A percentile compares a stretch with the other conserved stretches of the same genome.
These are phyloP conservation scores for Pistacia vera DNA, from an alignment of 345 rosid species.

Conservation along the genomic window DNA sequence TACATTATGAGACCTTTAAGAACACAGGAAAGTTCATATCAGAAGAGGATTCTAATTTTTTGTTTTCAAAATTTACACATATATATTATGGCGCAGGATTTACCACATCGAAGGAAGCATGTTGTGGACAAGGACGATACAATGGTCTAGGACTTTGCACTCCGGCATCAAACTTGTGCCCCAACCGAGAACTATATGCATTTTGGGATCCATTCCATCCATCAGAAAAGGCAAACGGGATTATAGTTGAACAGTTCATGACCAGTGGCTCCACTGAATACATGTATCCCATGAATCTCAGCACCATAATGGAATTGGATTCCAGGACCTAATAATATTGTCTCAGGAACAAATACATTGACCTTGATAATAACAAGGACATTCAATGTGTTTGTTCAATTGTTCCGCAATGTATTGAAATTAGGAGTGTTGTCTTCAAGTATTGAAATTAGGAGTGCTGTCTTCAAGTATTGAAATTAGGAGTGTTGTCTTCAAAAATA, in stretches of 20 bases:
- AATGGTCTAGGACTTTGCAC: conserved; percentile 92
- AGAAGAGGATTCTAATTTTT: too few species aligned
- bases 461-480: background rate
- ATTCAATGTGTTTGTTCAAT: background rate
- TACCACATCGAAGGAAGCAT: conserved; percentile 70
- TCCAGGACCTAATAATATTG: conserved; percentile 20
- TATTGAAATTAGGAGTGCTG: too few species aligned
- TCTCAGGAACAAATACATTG: too few species aligned
- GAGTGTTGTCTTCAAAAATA: background rate
- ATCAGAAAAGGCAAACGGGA: conserved; percentile 65
- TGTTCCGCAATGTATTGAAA: background rate
- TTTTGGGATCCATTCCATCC: conserved; percentile 97
- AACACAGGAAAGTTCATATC: too few species aligned
- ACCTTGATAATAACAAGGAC: background rate
- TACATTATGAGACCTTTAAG: too few species aligned
- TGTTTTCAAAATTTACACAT: too few species aligned
- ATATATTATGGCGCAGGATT: conserved; percentile 52
- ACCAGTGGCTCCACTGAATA: conserved; percentile 43
- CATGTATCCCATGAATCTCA: conserved; percentile 92
- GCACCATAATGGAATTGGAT: conserved; percentile 67
- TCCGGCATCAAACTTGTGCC: conserved; percentile 67
- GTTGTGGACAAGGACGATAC: conserved; percentile 93
- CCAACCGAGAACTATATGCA: conserved; percentile 58
- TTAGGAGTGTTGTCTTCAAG: too few species aligned
- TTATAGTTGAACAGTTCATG: conserved; percentile 56